These are phyloP conservation scores for Kodamaea jinghongensis DNA, from an alignment of 805 yeast species.

Conservation along the genomic window DNA sequence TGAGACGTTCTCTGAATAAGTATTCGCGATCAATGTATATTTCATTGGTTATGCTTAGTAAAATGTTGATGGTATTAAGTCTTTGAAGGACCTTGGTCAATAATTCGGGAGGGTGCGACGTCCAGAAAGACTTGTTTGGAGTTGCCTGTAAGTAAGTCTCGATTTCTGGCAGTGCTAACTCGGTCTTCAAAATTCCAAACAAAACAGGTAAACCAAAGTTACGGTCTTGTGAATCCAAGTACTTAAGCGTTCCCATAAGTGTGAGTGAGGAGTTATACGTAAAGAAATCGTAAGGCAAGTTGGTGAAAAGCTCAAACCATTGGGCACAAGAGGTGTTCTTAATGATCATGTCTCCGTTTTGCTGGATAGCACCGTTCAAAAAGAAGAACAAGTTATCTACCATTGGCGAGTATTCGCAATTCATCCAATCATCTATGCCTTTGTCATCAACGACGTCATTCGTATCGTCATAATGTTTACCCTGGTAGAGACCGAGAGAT, in stretches of 20 bases:
- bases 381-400: constrained; percentile 52
- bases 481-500: no score
- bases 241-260: constrained; percentile 52
- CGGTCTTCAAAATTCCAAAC: constrained; percentile 29
- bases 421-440: constrained; percentile 54
- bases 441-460: constrained; percentile 37
- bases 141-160: constrained; percentile 29
- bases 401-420: constrained; percentile 42
- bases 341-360: constrained; percentile 28
- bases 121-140: constrained; percentile 34
- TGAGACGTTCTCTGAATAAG: constrained; percentile 45
- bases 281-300: constrained; percentile 62
- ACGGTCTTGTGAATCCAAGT: constrained; percentile 54
- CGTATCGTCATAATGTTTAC: constrained; percentile 9
- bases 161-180: constrained; percentile 27
- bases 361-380: constrained; percentile 51
- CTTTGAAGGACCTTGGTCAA: constrained; percentile 32
- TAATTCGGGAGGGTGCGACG: constrained; percentile 24
- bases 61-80: constrained; percentile 39
- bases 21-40: constrained; percentile 55
- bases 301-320: constrained; percentile 49
- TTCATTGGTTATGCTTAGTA: constrained; percentile 53
- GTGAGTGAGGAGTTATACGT: constrained; percentile 54
- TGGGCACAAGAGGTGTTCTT: constrained; percentile 38
- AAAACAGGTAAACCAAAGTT: constrained; percentile 44